Evolutionary conservation across 768 basidiomycete genomes (phyloP).

Genomic region (Pholiota microspora): DNA sequence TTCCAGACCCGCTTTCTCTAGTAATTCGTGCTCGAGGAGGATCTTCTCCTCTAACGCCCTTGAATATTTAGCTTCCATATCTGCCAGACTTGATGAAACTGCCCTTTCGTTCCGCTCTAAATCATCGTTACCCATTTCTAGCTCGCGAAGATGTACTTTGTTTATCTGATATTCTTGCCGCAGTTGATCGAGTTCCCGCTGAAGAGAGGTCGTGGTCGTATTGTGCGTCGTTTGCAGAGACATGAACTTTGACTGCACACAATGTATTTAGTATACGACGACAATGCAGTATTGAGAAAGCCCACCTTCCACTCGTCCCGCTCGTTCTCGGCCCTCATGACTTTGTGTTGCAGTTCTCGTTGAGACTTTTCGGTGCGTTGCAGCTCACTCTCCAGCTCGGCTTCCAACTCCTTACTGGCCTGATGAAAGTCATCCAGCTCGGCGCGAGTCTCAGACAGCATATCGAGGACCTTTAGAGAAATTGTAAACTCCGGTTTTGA

Average conservation of each 20-base stretch:
- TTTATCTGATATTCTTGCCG: slow-evolving; percentile 70
- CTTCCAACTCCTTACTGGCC: slow-evolving; percentile 88
- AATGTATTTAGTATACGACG: slow-evolving; percentile 10
- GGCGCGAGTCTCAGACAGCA: slow-evolving; percentile 78
- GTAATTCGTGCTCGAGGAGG: slow-evolving; percentile 89
- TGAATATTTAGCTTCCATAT: slow-evolving; percentile 86
- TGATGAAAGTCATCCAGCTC: slow-evolving; percentile 88
- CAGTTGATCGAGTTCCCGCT: slow-evolving; percentile 84
- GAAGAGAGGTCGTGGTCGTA: slow-evolving; percentile 85
- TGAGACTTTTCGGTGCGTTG: slow-evolving; percentile 85
- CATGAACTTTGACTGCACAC: slow-evolving; percentile 77
- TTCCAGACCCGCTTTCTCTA: slow-evolving; percentile 87
- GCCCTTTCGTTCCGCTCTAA: slow-evolving; percentile 93
- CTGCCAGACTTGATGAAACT: slow-evolving; percentile 77
- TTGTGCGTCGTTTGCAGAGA: slow-evolving; percentile 88
- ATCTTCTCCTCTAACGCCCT: slow-evolving; percentile 95
- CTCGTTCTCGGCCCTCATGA: slow-evolving; percentile 66
- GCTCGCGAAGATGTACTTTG: slow-evolving; percentile 77
- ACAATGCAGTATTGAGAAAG: slow-evolving; percentile 10
- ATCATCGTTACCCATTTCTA: slow-evolving; percentile 98
- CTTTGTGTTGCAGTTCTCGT: slow-evolving; percentile 74
- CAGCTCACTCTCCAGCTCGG: slow-evolving; percentile 89
- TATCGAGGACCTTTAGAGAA: slow-evolving; percentile 67
- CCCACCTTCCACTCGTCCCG: slow-evolving; percentile 93
- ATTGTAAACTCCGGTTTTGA: neutral